Percentiles rank a stretch among this genome's conserved stretches.
phyloP scores from a whole-genome alignment of 2,329 filamentous ascomycete species.

The Zymoseptoria tritici region DNA sequence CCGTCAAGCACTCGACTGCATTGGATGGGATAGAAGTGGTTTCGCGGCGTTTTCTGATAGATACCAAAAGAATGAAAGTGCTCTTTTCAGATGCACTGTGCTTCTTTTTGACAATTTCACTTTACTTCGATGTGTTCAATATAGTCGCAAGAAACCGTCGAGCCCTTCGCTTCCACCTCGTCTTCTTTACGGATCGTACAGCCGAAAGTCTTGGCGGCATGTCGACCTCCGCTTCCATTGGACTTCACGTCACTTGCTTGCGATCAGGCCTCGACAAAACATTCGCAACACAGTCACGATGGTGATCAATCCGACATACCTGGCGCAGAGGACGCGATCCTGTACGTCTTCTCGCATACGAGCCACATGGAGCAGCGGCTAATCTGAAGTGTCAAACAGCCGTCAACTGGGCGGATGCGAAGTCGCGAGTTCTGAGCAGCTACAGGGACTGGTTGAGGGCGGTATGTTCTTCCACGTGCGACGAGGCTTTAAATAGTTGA shows the following conservation, averaged over 20 bases:
- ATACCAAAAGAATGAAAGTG: neutral
- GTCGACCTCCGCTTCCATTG: neutral
- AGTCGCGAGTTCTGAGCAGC: conserved; percentile 73
- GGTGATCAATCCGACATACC: conserved; percentile 84
- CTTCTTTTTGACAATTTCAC: neutral
- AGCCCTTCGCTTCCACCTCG: too few species aligned
- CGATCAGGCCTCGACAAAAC: neutral
- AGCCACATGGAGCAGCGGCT: neutral
- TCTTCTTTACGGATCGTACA: neutral
- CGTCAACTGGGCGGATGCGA: conserved; percentile 81
- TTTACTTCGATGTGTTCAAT: too few species aligned
- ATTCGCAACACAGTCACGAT: conserved; percentile 20
- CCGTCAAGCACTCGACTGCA: neutral
- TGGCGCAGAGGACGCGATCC: conserved; percentile 54
- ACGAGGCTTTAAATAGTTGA: conserved; percentile 24
- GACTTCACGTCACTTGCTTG: neutral
- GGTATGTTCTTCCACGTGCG: conserved; percentile 51
- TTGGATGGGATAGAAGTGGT: neutral
- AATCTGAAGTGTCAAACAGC: conserved; percentile 46
- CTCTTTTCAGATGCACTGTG: neutral
- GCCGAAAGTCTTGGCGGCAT: neutral
- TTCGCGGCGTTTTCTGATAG: neutral
- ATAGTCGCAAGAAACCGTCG: too few species aligned
- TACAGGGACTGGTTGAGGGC: conserved; percentile 96
- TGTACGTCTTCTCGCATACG: conserved; percentile 33